These are phyloP conservation scores for Suillus tomentosus DNA, from an alignment of 768 basidiomycete genomes.

Conservation along the genomic window DNA sequence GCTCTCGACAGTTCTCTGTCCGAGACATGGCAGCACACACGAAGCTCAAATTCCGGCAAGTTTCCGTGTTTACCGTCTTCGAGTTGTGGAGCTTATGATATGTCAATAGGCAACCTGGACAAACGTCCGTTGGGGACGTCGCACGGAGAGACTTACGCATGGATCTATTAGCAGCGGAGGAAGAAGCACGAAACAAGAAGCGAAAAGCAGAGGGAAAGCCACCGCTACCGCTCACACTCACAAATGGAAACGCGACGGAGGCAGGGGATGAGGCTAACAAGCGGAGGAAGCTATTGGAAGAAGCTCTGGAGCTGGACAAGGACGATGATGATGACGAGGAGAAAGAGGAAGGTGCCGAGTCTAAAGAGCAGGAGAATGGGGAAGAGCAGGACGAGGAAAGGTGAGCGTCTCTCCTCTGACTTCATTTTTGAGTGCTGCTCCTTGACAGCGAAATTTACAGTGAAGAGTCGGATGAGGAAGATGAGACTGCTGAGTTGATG, in stretches of 20 bases:
- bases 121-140: conserved; percentile 80
- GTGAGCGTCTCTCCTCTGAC: conserved; percentile 30
- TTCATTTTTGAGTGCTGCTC: not conserved
- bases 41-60: conserved; percentile 91
- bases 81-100: conserved; percentile 4
- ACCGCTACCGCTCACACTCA: conserved; percentile 36
- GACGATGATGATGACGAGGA: conserved; percentile 79
- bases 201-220: conserved; percentile 82
- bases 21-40: conserved; percentile 95
- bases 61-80: not conserved
- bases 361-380: conserved; percentile 37
- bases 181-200: conserved; percentile 88
- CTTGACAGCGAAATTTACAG: conserved; percentile 24
- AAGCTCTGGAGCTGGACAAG: conserved; percentile 84
- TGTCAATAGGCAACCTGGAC: conserved; percentile 74
- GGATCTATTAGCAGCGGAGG: conserved; percentile 83
- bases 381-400: conserved; percentile 49
- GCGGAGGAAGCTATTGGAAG: conserved; percentile 83
- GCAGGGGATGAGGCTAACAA: conserved; percentile 71
- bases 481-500: conserved; percentile 91
- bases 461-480: conserved; percentile 71
- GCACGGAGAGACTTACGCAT: conserved; percentile 76
- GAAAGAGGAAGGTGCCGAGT: conserved; percentile 33
- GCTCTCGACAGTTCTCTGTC: conserved; percentile 90
- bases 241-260: conserved; percentile 35